Conservation (phyloP, 352 stramenopile genomes). For the Globisporangium emineosum region DNA sequence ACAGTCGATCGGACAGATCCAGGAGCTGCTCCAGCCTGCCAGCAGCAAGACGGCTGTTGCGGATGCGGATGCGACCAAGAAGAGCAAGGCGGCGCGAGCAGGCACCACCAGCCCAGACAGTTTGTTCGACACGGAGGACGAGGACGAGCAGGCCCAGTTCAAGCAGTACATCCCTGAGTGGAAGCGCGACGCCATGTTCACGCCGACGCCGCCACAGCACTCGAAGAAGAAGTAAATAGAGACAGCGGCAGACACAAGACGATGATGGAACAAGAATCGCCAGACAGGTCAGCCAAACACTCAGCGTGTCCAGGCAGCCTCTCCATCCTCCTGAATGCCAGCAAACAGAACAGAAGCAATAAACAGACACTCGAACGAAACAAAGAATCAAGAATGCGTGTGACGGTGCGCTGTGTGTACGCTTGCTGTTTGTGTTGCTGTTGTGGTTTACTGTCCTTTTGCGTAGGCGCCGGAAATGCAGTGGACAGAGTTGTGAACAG, state of each 20-base stretch:
- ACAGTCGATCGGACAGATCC: conserved; percentile 55
- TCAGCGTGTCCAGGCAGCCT: background rate
- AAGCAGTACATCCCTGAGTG: conserved; percentile 82
- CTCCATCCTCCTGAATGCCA: background rate
- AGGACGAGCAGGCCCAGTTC: conserved; percentile 61
- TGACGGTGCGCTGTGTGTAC: background rate
- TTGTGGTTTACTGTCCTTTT: background rate
- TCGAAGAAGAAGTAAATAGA: conserved; percentile 45
- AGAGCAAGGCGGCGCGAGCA: conserved; percentile 33
- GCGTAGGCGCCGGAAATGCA: background rate
- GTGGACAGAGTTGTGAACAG: background rate
- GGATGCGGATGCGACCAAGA: conserved; percentile 30
- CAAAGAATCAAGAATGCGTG: conserved; percentile 1
- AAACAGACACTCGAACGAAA: conserved; percentile 1
- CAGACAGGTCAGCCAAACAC: background rate
- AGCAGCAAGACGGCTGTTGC: conserved; percentile 23
- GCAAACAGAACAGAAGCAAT: background rate
- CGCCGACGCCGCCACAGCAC: conserved; percentile 58
- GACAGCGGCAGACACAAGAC: background rate
- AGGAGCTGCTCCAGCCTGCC: conserved; percentile 51
- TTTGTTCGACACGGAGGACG: conserved; percentile 57
- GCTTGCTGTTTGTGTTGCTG: background rate
- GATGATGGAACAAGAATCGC: background rate
- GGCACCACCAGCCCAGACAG: conserved; percentile 39
- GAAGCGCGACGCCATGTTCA: conserved; percentile 78